Conservation (phyloP, 1,284 basidiomycete species). For the Ceratobasidium papillatum region DNA sequence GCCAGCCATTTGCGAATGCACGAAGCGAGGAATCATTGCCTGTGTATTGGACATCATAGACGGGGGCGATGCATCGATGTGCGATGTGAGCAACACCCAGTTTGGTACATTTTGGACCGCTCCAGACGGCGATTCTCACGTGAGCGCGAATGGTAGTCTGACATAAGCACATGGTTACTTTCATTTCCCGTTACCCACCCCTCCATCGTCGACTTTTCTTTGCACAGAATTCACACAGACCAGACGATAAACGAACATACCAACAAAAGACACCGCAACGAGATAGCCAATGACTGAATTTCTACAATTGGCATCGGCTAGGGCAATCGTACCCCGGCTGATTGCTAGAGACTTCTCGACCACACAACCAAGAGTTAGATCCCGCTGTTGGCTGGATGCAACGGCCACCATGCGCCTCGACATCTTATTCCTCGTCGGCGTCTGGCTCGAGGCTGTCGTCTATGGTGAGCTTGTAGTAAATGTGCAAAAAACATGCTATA, state of each 20-base stretch:
- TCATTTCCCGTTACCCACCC: background rate
- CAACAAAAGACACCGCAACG: background rate
- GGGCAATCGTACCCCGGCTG: background rate
- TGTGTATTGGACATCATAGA: too few species aligned
- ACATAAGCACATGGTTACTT: background rate
- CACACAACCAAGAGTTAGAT: slow-evolving; percentile 1
- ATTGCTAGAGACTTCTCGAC: slow-evolving; percentile 30
- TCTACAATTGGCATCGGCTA: background rate
- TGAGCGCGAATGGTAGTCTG: background rate
- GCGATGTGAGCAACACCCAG: background rate
- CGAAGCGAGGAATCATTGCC: too few species aligned
- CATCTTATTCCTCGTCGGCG: slow-evolving; percentile 30
- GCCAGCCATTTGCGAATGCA: too few species aligned
- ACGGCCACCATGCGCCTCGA: slow-evolving; percentile 36
- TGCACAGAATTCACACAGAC: too few species aligned
- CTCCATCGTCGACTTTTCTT: background rate
- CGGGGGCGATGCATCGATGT: too few species aligned
- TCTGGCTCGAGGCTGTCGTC: slow-evolving; percentile 35
- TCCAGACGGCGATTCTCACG: background rate
- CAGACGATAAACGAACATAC: background rate
- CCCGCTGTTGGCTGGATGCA: background rate
- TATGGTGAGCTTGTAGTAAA: slow-evolving; percentile 13
- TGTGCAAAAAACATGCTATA: background rate
- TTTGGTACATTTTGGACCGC: background rate
- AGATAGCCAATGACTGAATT: background rate